These are phyloP conservation scores for Kluyveromyces marxianus DNA, from an alignment of 1,139 yeast species.

Conservation along the genomic window DNA sequence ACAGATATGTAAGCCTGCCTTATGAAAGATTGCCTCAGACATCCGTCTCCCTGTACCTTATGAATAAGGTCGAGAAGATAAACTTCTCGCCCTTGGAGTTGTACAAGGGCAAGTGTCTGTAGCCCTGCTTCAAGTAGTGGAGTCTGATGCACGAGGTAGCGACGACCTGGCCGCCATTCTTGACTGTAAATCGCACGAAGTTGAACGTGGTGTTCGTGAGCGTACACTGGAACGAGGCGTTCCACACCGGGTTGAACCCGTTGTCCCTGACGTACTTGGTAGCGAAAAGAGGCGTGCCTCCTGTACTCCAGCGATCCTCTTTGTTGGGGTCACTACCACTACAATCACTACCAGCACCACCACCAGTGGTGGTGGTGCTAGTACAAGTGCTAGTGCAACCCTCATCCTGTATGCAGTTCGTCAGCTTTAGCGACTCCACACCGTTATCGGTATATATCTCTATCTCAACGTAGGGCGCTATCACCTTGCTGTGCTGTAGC, in stretches of 20 bases:
- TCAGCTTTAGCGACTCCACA: constrained; percentile 38
- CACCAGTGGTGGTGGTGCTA: neutral
- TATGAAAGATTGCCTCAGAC: too few relatives aligned
- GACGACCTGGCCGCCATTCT: constrained; percentile 37
- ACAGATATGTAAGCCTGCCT: too few relatives aligned
- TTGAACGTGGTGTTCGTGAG: constrained; percentile 40
- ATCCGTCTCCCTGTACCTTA: constrained; percentile 21
- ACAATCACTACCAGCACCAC: neutral
- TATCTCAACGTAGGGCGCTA: constrained; percentile 23
- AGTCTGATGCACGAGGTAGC: constrained; percentile 55
- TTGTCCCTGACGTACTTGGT: constrained; percentile 35
- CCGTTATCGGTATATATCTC: constrained; percentile 22
- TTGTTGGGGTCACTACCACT: neutral
- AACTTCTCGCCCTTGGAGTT: constrained; percentile 77
- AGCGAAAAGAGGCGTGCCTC: neutral
- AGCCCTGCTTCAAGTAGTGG: constrained; percentile 60
- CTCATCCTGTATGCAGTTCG: constrained; percentile 14
- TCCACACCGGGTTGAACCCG: constrained; percentile 88
- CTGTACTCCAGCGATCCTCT: neutral
- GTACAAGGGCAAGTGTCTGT: constrained; percentile 67
- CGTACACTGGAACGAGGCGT: constrained; percentile 41
- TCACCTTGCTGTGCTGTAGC: constrained; percentile 32
- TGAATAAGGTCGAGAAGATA: constrained; percentile 69
- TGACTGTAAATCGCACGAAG: constrained; percentile 47
- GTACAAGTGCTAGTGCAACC: neutral